Evolutionary conservation across 768 basidiomycete species (phyloP), one percentile per base, ranked within the genome.

Genomic region (Ramaria sp.): DNA sequence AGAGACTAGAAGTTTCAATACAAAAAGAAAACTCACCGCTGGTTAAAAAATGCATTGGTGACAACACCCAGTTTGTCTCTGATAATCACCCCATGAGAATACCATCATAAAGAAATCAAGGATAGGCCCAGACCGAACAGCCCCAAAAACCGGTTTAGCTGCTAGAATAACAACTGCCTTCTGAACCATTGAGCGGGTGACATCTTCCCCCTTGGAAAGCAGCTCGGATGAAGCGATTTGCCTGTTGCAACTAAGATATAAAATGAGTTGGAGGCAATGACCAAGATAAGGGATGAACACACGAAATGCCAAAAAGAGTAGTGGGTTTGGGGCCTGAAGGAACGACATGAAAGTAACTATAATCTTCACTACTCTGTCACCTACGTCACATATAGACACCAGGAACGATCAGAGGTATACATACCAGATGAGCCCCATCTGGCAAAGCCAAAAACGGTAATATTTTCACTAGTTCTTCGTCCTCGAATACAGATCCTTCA

Each of bases 271-370:
- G 45, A 30, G 18, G 9, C 47, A 58, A n/a, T n/a, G n/a, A n/a
- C n/a, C n/a, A 22, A 50, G 42, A 58, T 32, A 12, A 24, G 45
- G 25, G 51, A 25, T 27, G 34, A 18, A 70, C 84, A 68, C 63
- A 95, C 82, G 94, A 97, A 64, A 99, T 98, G 34, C 95, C 96
- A 64, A 98, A 99, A 37, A 98, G 71, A 3, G 96, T 98, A 16
- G 78, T 78, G 0, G 87, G 82, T 57, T 76, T 79, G 0, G 78
- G 77, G 9, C 81, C 77, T 12, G 79, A 73, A 22, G 86, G 85
- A 7, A 90, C 88, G 25, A 95, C 70, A 64, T 95, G 92, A 64
- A 99, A 99, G 67, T 97, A 98, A 0, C 89, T 90, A 65, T 97
- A 98, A 64, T 99, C 96, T 71, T 98, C 95, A 18, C 81, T 71